Percentiles rank a stretch among this genome's conserved stretches.
These are phyloP conservation scores for Plectosphaerella plurivora DNA, from an alignment of 2,329 filamentous ascomycete genomes.

Conservation along the genomic window DNA sequence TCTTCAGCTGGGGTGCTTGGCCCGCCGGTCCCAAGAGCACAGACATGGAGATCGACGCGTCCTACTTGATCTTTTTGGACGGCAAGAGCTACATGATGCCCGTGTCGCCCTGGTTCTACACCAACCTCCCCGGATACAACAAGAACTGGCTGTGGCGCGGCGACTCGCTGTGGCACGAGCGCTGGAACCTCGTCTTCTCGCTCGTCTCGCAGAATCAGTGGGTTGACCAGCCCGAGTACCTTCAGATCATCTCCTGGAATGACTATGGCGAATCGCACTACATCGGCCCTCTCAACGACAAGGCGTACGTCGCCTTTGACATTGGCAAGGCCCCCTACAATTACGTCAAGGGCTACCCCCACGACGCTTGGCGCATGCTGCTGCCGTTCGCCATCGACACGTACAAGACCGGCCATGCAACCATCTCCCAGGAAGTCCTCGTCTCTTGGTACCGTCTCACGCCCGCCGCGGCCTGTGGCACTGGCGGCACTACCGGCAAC, in stretches of 20 bases:
- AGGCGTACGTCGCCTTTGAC: slow-evolving; percentile 13
- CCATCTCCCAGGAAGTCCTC: slow-evolving; percentile 16
- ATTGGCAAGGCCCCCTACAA: slow-evolving; percentile 26
- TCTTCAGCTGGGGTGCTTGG: slow-evolving; percentile 34
- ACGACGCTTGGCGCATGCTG: slow-evolving; percentile 42
- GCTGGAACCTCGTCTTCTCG: slow-evolving; percentile 49
- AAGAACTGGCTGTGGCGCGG: slow-evolving; percentile 63
- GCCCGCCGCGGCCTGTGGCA: slow-evolving; percentile 10
- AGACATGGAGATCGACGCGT: slow-evolving; percentile 11
- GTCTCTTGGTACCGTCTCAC: slow-evolving; percentile 19
- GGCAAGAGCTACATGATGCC: slow-evolving; percentile 37
- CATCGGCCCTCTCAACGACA: slow-evolving; percentile 37
- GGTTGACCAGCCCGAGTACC: slow-evolving; percentile 49
- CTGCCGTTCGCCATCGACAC: slow-evolving; percentile 30
- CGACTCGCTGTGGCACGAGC: slow-evolving; percentile 54
- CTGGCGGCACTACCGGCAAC: slow-evolving; percentile 20
- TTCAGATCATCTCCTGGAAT: slow-evolving; percentile 43
- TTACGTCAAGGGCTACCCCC: slow-evolving; percentile 42
- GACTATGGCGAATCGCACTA: slow-evolving; percentile 54
- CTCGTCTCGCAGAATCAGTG: slow-evolving; percentile 29
- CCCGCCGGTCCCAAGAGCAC: slow-evolving; percentile 19
- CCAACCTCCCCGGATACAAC: slow-evolving; percentile 46
- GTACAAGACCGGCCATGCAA: slow-evolving; percentile 24
- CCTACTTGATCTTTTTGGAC: slow-evolving; percentile 25
- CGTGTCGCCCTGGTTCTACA: slow-evolving; percentile 40